Percentiles rank a stretch among this genome's conserved stretches.
Conservation (phyloP, 495 filamentous ascomycete species). For the Daldinia concentrica region DNA sequence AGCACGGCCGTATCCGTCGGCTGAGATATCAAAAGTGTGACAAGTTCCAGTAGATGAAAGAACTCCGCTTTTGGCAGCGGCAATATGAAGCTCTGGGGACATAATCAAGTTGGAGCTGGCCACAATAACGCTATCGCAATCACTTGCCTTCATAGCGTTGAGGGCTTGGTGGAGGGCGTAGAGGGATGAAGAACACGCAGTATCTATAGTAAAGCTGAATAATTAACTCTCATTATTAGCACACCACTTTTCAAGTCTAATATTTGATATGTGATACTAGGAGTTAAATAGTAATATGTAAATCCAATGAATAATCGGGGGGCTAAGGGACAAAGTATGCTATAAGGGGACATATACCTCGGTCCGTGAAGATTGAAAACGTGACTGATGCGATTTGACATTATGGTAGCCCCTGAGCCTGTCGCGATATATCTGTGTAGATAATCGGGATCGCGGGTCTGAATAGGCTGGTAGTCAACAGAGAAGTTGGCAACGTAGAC, state of each 20-base stretch:
- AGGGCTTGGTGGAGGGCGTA: constrained; percentile 49
- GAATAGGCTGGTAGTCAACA: not conserved
- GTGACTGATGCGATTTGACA: not conserved
- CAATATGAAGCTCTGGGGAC: constrained; percentile 44
- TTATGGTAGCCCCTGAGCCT: not conserved
- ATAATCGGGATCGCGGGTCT: not conserved
- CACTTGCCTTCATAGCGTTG: constrained; percentile 47
- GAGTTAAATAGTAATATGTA: not conserved
- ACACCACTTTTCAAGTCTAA: too few species aligned
- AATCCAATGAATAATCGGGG: too few species aligned
- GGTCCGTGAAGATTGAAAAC: not conserved
- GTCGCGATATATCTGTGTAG: not conserved
- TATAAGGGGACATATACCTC: not conserved
- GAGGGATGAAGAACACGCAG: constrained; percentile 58
- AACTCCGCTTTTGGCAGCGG: constrained; percentile 50
- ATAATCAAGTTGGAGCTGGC: constrained; percentile 52
- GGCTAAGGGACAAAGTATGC: too few species aligned
- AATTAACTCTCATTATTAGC: too few species aligned
- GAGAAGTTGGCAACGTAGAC: not conserved
- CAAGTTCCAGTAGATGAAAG: not conserved
- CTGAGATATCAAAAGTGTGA: not conserved
- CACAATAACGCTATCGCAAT: constrained; percentile 52
- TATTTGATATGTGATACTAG: too few species aligned
- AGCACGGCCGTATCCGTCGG: not conserved
- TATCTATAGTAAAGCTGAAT: constrained; percentile 57